Evolutionary conservation across 2,329 filamentous ascomycete species (phyloP), one percentile per base, ranked within the genome.

Genomic region (Colletotrichum falcatum): DNA sequence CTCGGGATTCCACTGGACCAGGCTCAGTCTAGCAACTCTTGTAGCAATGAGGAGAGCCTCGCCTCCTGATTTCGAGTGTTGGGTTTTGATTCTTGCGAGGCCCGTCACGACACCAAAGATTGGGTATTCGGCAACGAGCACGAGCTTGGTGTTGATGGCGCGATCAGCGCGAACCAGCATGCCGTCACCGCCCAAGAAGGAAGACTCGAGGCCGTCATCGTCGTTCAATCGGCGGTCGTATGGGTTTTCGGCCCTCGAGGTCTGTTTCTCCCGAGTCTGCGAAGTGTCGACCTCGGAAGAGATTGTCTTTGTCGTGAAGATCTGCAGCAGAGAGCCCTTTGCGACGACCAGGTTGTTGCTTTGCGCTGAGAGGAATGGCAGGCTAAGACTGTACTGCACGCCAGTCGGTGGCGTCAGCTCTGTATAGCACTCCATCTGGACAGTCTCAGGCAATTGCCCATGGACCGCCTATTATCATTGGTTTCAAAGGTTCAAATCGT

Each of bases 371-470:
- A 92, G 87, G 78, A 99, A 94, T 44, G 94, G 89, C 49, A 97
- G 83, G 71, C 86, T 88, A 77, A 98, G 83, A 74, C 95, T 94
- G 83, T 97, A 92, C 77, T 94, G 95, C 83, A 98, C 94, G 80
- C 95, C 95, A 80, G 95, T 97, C 65, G 96, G 95, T 85, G 95
- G 93, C 81, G 94, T 91, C 80, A 99, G 87, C 87, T 99, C 96
- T 78, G 94, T 95, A 84, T 98, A 98, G 87, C 94, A 97, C 89
- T 98, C 95, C 95, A 98, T 98, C 58, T 74, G 74, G 73, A 77
- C 79, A 76, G 75, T 73, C 77, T 75, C 81, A 82, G 70, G 65
- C 68, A 61, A 68, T 67, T 63, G 68, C 68, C 68, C 65, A 53
- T 48, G 20, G 26, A 18, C 37, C 46, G 46, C 58, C 46, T 33